Conservation (phyloP, 73 alveolate species). For the Symbiodinium pilosum region DNA sequence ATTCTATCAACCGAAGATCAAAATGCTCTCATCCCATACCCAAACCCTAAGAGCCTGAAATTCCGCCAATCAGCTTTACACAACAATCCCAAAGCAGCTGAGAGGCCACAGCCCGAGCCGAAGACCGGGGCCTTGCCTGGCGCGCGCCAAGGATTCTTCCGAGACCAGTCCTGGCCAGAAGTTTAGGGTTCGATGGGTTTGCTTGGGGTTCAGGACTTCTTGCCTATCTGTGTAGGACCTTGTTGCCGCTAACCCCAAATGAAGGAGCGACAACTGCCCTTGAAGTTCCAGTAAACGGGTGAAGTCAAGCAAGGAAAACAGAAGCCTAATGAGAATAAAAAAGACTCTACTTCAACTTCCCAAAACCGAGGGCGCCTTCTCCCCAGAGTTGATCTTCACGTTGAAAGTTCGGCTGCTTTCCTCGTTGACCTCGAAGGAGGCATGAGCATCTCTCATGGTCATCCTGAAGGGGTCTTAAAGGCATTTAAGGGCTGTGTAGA, state of each 20-base stretch:
- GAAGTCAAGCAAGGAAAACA: too few species aligned
- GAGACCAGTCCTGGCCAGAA: slow-evolving; percentile 21
- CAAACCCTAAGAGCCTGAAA: neutral
- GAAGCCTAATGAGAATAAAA: too few species aligned
- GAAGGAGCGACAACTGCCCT: neutral
- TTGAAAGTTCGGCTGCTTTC: slow-evolving; percentile 53
- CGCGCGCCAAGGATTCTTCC: slow-evolving; percentile 85
- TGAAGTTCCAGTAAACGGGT: too few species aligned
- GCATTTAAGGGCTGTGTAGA: too few species aligned
- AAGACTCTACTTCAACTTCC: too few species aligned
- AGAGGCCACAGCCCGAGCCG: slow-evolving; percentile 66
- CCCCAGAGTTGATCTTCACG: slow-evolving; percentile 35
- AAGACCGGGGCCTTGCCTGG: slow-evolving; percentile 54
- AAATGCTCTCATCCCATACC: neutral
- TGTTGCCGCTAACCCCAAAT: neutral
- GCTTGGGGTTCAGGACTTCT: neutral
- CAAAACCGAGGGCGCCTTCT: too few species aligned
- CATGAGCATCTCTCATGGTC: too few species aligned
- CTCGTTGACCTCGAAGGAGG: slow-evolving; percentile 81
- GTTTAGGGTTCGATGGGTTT: neutral
- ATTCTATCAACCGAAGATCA: neutral
- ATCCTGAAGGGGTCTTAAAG: too few species aligned
- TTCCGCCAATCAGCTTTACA: neutral
- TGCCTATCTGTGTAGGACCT: neutral
- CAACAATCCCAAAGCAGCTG: neutral